These are phyloP conservation scores for Pseudogymnoascus sp. DNA, from an alignment of 2,329 filamentous ascomycete genomes.

Conservation along the genomic window DNA sequence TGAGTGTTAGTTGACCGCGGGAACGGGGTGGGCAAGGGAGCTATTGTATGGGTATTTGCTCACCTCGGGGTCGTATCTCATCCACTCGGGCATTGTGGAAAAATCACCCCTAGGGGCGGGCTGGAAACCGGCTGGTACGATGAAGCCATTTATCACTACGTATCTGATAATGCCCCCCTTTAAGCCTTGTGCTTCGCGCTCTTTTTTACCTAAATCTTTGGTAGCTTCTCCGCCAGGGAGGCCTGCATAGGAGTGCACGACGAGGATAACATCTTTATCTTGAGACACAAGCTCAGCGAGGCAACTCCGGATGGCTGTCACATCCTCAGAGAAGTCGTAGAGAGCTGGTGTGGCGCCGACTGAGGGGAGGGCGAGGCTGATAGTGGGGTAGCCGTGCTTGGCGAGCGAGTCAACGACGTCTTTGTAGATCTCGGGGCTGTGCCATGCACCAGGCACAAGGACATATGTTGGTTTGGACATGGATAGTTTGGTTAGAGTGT, in stretches of 20 bases:
- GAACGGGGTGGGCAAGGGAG: too few relatives aligned
- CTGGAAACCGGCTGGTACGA: not conserved
- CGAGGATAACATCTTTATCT: constrained; percentile 21
- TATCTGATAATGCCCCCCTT: not conserved
- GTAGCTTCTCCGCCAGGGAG: constrained; percentile 23
- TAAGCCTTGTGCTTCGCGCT: constrained; percentile 14
- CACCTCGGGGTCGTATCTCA: not conserved
- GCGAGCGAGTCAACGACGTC: not conserved
- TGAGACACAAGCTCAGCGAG: not conserved
- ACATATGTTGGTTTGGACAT: not conserved
- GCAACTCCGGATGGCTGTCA: not conserved
- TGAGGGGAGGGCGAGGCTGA: constrained; percentile 10
- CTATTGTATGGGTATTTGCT: not conserved
- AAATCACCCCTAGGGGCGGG: not conserved
- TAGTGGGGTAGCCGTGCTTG: not conserved
- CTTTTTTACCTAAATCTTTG: constrained; percentile 20
- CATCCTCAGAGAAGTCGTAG: constrained; percentile 14
- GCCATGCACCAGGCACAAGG: not conserved
- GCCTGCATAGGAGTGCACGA: constrained; percentile 23
- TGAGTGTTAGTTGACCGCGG: not conserved
- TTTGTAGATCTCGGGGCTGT: not conserved
- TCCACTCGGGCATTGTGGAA: not conserved
- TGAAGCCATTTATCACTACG: not conserved
- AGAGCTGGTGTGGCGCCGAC: constrained; percentile 10
- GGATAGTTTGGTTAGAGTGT: not conserved